Conservation (phyloP, 192 early-diverging fungal genomes). For the Kickxella alabastrina region DNA sequence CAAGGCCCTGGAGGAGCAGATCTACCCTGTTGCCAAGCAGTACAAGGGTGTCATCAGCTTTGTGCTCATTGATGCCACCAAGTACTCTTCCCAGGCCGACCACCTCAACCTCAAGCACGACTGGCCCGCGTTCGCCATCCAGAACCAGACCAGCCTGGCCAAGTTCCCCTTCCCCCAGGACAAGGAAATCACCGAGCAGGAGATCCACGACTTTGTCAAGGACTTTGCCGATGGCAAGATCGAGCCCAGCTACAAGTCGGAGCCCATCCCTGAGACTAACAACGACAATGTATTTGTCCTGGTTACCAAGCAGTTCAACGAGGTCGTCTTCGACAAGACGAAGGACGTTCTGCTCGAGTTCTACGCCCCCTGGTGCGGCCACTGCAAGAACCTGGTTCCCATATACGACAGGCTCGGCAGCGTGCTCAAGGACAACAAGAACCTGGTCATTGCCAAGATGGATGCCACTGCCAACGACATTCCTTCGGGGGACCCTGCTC, state of each 20-base stretch:
- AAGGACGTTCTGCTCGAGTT: constrained; percentile 95
- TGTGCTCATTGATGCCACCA: constrained; percentile 84
- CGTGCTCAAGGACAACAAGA: constrained; percentile 50
- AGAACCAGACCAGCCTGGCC: constrained; percentile 63
- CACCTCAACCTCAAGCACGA: constrained; percentile 84
- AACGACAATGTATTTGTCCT: constrained; percentile 87
- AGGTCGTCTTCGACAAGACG: constrained; percentile 76
- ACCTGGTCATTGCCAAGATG: constrained; percentile 87
- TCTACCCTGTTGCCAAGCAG: constrained; percentile 76
- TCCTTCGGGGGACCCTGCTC: constrained; percentile 58
- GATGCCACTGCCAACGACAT: constrained; percentile 94
- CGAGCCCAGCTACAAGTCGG: constrained; percentile 79
- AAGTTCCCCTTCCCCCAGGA: constrained; percentile 87
- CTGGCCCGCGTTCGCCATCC: constrained; percentile 93
- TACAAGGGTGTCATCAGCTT: constrained; percentile 87
- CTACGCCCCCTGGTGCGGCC: constrained; percentile 88
- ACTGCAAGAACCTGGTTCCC: constrained; percentile 71
- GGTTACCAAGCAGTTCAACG: constrained; percentile 79
- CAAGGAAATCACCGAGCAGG: constrained; percentile 61
- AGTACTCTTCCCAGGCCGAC: constrained; percentile 82
- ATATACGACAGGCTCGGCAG: constrained; percentile 82
- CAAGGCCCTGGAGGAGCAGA: constrained; percentile 51
- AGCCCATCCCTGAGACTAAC: constrained; percentile 78
- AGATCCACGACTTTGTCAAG: constrained; percentile 61
- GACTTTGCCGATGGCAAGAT: constrained; percentile 65